Percentiles rank a stretch among this genome's conserved stretches.
These are phyloP conservation scores for Hemileccinum impolitum DNA, from an alignment of 768 basidiomycete species.

Conservation along the genomic window DNA sequence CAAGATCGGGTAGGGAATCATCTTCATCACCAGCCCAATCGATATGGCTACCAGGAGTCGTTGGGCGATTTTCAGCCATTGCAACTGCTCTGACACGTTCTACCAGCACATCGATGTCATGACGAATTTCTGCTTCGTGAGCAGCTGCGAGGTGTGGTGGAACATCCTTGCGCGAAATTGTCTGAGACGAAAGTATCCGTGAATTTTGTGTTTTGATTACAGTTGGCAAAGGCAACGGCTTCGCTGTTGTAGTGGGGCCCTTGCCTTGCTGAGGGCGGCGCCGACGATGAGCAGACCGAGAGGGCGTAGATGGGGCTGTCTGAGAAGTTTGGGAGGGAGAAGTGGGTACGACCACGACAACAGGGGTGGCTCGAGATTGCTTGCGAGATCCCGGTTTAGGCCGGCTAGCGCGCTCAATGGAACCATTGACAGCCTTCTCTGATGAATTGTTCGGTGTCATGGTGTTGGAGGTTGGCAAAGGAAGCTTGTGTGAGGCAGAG, in stretches of 20 bases:
- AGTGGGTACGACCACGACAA: constrained; percentile 15
- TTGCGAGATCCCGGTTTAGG: constrained; percentile 24
- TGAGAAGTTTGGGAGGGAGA: constrained; percentile 22
- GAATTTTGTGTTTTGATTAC: constrained; percentile 36
- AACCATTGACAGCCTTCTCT: constrained; percentile 21
- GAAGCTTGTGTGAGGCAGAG: constrained; percentile 16
- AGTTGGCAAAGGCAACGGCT: constrained; percentile 16
- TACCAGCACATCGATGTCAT: constrained; percentile 72
- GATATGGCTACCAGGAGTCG: constrained; percentile 75
- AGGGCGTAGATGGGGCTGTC: constrained; percentile 30
- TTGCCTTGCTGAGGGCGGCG: constrained; percentile 45
- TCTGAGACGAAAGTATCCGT: constrained; percentile 21
- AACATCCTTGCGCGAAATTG: constrained; percentile 46
- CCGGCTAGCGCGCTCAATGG: constrained; percentile 19
- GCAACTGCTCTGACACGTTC: constrained; percentile 73
- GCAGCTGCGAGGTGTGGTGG: constrained; percentile 52
- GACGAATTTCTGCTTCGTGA: constrained; percentile 47
- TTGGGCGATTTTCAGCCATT: constrained; percentile 63
- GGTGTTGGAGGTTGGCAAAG: constrained; percentile 8
- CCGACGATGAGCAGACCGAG: constrained; percentile 46
- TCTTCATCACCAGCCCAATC: constrained; percentile 92
- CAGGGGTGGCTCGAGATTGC: constrained; percentile 19
- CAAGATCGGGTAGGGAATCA: constrained; percentile 71
- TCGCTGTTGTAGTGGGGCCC: constrained; percentile 11
- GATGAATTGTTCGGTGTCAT: constrained; percentile 19